Evolutionary conservation across 2,329 filamentous ascomycete species (phyloP).

Genomic region (Fusarium circinatum): DNA sequence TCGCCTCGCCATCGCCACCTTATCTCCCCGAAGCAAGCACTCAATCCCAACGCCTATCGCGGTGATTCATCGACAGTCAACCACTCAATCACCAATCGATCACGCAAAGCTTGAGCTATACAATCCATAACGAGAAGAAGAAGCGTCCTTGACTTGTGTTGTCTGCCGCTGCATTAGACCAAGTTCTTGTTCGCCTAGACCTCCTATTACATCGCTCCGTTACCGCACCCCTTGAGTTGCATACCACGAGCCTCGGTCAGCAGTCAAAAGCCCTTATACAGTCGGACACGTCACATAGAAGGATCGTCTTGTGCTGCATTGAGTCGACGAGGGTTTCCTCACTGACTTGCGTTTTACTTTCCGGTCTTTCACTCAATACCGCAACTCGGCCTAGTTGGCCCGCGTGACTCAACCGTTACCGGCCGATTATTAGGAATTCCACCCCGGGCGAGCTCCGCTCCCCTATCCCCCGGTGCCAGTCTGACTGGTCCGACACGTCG

Average conservation of each 20-base stretch:
- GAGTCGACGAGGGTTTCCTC: constrained; percentile 43
- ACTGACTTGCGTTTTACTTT: constrained; percentile 20
- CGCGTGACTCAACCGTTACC: constrained; percentile 40
- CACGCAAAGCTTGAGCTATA: constrained; percentile 33
- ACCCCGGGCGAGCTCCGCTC: constrained; percentile 47
- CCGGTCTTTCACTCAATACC: constrained; percentile 15
- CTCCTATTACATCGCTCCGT: constrained; percentile 20
- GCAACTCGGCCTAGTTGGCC: constrained; percentile 31
- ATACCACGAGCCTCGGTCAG: constrained; percentile 18
- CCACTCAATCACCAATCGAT: constrained; percentile 18
- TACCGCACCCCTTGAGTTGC: constrained; percentile 14
- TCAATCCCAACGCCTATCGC: constrained; percentile 30
- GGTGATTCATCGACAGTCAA: constrained; percentile 33
- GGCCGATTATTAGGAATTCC: constrained; percentile 38
- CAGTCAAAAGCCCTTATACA: constrained; percentile 20
- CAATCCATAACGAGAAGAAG: constrained; percentile 47
- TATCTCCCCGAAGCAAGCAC: constrained; percentile 38
- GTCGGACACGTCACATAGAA: constrained; percentile 21
- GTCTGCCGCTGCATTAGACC: constrained; percentile 32
- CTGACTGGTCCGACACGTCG: constrained; percentile 46
- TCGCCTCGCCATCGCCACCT: constrained; percentile 36
- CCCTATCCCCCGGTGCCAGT: constrained; percentile 43
- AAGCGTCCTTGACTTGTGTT: constrained; percentile 44
- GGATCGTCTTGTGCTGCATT: constrained; percentile 31
- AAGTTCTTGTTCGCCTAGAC: constrained; percentile 34